Percentiles rank a stretch among this genome's conserved stretches.
Conservation (phyloP, 129 eudicot genomes). For the Pittosporum tobira region DNA sequence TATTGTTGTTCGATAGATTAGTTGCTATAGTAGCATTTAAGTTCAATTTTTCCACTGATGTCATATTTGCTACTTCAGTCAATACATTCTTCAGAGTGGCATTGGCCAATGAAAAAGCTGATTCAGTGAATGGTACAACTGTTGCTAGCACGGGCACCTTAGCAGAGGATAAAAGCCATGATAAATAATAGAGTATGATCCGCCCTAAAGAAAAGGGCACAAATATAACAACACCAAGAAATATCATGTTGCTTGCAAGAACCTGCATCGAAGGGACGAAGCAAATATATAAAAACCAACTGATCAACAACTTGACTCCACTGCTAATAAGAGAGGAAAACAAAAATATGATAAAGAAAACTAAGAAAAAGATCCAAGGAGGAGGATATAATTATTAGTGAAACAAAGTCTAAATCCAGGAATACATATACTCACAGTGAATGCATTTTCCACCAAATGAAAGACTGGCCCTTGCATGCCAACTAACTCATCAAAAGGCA, state of each 20-base stretch:
- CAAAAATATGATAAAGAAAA: not conserved
- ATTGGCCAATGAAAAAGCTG: conserved; percentile 79
- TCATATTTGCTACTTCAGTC: conserved; percentile 51
- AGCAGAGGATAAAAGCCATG: conserved; percentile 68
- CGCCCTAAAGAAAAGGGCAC: conserved; percentile 87
- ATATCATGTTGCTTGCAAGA: conserved; percentile 95
- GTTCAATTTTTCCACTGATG: conserved; percentile 56
- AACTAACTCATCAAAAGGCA: conserved; percentile 91
- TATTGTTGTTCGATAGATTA: conserved; percentile 41
- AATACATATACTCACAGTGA: conserved; percentile 62
- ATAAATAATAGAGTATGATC: conserved; percentile 52
- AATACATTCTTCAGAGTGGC: conserved; percentile 62
- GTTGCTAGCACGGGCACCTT: conserved; percentile 52
- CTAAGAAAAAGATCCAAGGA: not conserved
- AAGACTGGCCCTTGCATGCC: conserved; percentile 98
- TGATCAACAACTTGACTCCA: not conserved
- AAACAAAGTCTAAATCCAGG: not conserved
- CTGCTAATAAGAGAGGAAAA: not conserved
- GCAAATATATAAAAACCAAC: not conserved
- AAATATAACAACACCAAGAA: conserved; percentile 82
- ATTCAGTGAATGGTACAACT: conserved; percentile 53
- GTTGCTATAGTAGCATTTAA: conserved; percentile 42
- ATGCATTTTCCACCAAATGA: conserved; percentile 95
- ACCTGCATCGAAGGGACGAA: conserved; percentile 45
- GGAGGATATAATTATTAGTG: not conserved